Conservation (phyloP, 176 grass and related monocot genomes). For the Rhynchospora pubera region DNA sequence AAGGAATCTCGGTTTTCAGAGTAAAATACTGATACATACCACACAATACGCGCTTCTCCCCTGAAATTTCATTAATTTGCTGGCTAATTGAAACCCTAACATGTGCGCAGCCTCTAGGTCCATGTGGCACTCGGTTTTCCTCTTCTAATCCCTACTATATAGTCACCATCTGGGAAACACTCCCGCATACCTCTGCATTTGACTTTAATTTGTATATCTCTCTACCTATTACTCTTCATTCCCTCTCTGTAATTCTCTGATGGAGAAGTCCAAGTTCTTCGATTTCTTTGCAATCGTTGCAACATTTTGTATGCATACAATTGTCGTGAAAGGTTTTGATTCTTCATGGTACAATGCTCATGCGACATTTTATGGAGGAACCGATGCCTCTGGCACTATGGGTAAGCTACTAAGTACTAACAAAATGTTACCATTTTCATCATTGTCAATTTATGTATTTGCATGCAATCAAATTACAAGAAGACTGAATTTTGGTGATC, state of each 20-base stretch:
- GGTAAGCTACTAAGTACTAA: constrained; percentile 29
- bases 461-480: not conserved
- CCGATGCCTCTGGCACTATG: constrained; percentile 48
- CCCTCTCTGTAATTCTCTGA: not conserved
- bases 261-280: not conserved
- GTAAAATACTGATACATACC: not conserved
- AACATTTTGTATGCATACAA: constrained; percentile 1
- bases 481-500: not conserved
- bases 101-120: constrained; percentile 18
- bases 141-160: constrained; percentile 18
- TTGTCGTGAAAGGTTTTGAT: constrained; percentile 1
- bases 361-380: constrained; percentile 53
- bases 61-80: constrained; percentile 10
- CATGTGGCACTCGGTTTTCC: not conserved
- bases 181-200: not conserved
- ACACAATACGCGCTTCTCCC: not conserved
- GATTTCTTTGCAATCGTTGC: not conserved
- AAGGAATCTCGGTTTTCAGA: constrained; percentile 14
- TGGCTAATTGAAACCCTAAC: constrained; percentile 20
- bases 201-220: not conserved
- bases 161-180: constrained; percentile 16
- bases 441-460: not conserved
- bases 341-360: not conserved
- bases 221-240: not conserved
- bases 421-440: not conserved